These are phyloP conservation scores for Huntiella decipiens DNA, from an alignment of 2,329 filamentous ascomycete genomes.

Conservation along the genomic window DNA sequence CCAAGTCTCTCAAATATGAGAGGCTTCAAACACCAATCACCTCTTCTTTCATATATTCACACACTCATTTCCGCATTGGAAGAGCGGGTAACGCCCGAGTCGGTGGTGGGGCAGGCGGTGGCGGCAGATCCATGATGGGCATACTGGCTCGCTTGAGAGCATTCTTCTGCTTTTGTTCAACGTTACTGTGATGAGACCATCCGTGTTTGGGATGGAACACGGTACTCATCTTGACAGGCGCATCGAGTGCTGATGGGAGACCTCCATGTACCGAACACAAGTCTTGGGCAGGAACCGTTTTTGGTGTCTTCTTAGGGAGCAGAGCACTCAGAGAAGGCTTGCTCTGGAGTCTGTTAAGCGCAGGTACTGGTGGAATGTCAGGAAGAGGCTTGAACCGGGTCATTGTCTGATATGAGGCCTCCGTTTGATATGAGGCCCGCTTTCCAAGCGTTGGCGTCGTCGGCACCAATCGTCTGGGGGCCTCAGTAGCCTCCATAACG, in stretches of 20 bases:
- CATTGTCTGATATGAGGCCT: not conserved
- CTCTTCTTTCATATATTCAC: too few relatives aligned
- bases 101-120: conserved; percentile 31
- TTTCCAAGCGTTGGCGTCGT: not conserved
- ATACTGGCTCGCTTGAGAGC: conserved; percentile 26
- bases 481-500: conserved; percentile 7
- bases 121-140: conserved; percentile 30
- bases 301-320: not conserved
- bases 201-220: not conserved
- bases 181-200: not conserved
- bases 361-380: not conserved
- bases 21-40: too few relatives aligned
- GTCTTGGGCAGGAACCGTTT: not conserved
- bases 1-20: too few relatives aligned
- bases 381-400: not conserved
- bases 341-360: not conserved
- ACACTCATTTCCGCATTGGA: conserved; percentile 18
- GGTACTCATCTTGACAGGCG: not conserved
- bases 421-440: conserved; percentile 1
- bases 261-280: conserved; percentile 4
- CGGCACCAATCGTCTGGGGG: not conserved
- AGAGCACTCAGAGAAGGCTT: conserved; percentile 5
- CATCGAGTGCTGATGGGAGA: conserved; percentile 1
- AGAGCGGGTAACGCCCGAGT: conserved; percentile 35
- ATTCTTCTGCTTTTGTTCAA: not conserved